Conservation (phyloP, 2,329 filamentous ascomycete species). For the Didymella sp. region DNA sequence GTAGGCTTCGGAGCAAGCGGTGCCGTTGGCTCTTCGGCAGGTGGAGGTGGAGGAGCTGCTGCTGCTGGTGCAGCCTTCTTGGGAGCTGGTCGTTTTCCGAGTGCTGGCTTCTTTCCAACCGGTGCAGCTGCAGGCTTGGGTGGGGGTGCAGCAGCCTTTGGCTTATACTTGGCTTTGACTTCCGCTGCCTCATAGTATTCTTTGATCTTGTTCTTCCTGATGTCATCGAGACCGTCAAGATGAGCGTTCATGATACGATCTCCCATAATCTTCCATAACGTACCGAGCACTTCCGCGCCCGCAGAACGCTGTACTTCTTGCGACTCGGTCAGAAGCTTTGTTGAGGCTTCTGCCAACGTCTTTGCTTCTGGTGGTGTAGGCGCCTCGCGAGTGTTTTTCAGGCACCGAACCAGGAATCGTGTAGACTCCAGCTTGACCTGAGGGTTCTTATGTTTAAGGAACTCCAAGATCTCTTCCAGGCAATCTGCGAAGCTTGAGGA, state of each 20-base stretch:
- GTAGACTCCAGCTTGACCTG: constrained; percentile 96
- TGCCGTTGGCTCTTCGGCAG: constrained; percentile 57
- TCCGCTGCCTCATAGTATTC: constrained; percentile 85
- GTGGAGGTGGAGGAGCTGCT: constrained; percentile 48
- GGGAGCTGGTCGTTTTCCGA: constrained; percentile 60
- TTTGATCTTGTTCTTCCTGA: constrained; percentile 93
- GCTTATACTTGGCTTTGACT: constrained; percentile 90
- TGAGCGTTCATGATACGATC: constrained; percentile 94
- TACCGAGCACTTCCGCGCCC: constrained; percentile 90
- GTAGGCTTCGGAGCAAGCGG: constrained; percentile 66
- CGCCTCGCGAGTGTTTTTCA: constrained; percentile 82
- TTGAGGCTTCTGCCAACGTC: constrained; percentile 83
- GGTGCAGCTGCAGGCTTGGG: constrained; percentile 61
- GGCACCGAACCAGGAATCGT: constrained; percentile 87
- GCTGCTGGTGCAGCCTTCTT: constrained; percentile 59
- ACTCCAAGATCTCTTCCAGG: constrained; percentile 87
- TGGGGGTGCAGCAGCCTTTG: constrained; percentile 74
- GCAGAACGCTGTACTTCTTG: constrained; percentile 85
- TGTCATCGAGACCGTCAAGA: constrained; percentile 90
- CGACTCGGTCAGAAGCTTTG: constrained; percentile 89
- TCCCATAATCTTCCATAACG: constrained; percentile 97
- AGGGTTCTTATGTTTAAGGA: constrained; percentile 91
- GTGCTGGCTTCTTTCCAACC: constrained; percentile 44
- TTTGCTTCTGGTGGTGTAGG: constrained; percentile 85
- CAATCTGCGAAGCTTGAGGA: constrained; percentile 80